Conservation (phyloP, 108 stramenopile genomes). For the Schizochytrium sp. region DNA sequence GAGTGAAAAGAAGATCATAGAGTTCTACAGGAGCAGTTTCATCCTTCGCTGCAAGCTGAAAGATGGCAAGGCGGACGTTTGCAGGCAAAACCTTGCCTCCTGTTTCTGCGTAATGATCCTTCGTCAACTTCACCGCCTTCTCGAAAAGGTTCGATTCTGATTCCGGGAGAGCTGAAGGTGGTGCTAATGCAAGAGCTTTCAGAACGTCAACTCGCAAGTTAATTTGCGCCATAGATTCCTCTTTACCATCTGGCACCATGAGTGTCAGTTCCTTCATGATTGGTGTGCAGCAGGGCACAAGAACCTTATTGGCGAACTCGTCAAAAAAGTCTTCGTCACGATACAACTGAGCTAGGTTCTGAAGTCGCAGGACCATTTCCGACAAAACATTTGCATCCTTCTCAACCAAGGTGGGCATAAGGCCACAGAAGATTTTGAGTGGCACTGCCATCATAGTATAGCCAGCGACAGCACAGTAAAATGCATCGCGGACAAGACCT, state of each 20-base stretch:
- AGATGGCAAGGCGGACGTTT: slow-evolving; percentile 38
- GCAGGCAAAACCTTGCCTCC: not conserved
- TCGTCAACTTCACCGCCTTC: slow-evolving; percentile 9
- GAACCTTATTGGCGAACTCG: not conserved
- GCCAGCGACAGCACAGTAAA: slow-evolving; percentile 48
- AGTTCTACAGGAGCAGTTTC: not conserved
- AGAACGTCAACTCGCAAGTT: slow-evolving; percentile 3
- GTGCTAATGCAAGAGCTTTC: slow-evolving; percentile 15
- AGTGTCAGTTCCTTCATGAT: slow-evolving; percentile 5
- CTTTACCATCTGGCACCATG: not conserved
- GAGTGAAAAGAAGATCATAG: slow-evolving; percentile 4
- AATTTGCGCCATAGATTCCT: not conserved
- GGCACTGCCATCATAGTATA: slow-evolving; percentile 43
- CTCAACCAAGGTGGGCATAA: slow-evolving; percentile 35
- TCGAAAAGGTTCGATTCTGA: not conserved
- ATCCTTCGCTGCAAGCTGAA: slow-evolving; percentile 40
- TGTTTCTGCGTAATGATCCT: not conserved
- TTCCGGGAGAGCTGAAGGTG: not conserved
- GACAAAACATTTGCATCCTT: slow-evolving; percentile 47
- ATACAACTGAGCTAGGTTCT: not conserved
- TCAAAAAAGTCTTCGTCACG: slow-evolving; percentile 60
- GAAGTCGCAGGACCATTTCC: not conserved
- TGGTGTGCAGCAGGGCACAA: slow-evolving; percentile 54
- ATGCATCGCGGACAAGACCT: slow-evolving; percentile 59
- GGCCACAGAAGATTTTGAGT: slow-evolving; percentile 25